Evolutionary conservation across 371 early-diverging fungal genomes (phyloP).

Genomic region (Polyrhizophydium stewartii): DNA sequence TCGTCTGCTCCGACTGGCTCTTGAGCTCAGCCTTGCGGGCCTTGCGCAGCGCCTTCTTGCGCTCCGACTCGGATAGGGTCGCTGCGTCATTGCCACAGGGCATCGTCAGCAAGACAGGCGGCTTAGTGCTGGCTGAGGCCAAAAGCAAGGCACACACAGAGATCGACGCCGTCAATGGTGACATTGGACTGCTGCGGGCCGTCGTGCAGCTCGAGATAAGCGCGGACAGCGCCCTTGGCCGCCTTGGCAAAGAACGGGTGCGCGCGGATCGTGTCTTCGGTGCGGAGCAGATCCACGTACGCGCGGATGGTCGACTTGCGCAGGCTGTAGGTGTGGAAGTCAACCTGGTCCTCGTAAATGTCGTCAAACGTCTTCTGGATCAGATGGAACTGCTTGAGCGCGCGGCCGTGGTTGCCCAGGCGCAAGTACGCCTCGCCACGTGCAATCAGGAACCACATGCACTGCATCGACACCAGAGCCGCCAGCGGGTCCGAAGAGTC

Average conservation of each 20-base stretch:
- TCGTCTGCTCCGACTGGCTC: slow-evolving; percentile 14
- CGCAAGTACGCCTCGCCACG: slow-evolving; percentile 65
- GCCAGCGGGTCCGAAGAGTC: slow-evolving; percentile 70
- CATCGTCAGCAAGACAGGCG: no score
- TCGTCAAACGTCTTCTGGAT: slow-evolving; percentile 75
- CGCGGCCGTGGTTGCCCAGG: slow-evolving; percentile 67
- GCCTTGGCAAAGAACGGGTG: slow-evolving; percentile 73
- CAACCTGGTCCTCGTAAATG: slow-evolving; percentile 91
- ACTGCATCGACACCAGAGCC: slow-evolving; percentile 90
- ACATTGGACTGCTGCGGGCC: slow-evolving; percentile 20
- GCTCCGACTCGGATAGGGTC: slow-evolving; percentile 33
- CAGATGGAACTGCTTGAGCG: slow-evolving; percentile 82
- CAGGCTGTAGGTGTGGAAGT: slow-evolving; percentile 92
- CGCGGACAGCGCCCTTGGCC: slow-evolving; percentile 69
- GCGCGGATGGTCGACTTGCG: slow-evolving; percentile 86
- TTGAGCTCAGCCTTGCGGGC: slow-evolving; percentile 41
- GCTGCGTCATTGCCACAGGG: no score
- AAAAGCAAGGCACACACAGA: not conserved
- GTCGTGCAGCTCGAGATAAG: slow-evolving; percentile 69
- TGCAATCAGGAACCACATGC: slow-evolving; percentile 81
- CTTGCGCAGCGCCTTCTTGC: slow-evolving; percentile 45
- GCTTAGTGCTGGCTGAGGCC: no score
- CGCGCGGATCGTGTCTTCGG: slow-evolving; percentile 69
- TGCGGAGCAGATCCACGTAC: slow-evolving; percentile 72
- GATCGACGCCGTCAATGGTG: slow-evolving; percentile 3